Conservation (phyloP, 1,284 basidiomycete species). For the Melampsora abietis-canadensis region DNA sequence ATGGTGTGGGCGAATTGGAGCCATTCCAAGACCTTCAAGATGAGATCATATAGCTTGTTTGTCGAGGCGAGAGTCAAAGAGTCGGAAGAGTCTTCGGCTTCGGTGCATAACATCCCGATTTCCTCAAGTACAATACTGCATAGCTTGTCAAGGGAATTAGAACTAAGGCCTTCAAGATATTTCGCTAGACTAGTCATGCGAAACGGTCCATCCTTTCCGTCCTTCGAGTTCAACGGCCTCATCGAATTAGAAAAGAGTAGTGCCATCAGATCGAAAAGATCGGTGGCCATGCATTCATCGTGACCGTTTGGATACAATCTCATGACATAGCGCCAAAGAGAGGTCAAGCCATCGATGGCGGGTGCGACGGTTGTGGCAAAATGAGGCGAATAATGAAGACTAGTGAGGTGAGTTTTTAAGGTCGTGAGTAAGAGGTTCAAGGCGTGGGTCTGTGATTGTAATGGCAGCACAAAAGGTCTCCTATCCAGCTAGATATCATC, state of each 20-base stretch:
- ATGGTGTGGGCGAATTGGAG: background rate
- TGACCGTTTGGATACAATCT: slow-evolving; percentile 19
- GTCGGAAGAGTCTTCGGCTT: background rate
- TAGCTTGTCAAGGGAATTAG: slow-evolving; percentile 30
- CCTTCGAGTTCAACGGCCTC: background rate
- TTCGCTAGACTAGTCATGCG: slow-evolving; percentile 7
- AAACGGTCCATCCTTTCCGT: background rate
- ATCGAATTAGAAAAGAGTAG: slow-evolving; percentile 22
- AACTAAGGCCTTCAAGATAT: slow-evolving; percentile 24
- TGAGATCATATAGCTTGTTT: background rate
- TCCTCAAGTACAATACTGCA: slow-evolving; percentile 31
- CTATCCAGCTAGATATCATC: slow-evolving; percentile 31
- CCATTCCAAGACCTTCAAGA: background rate
- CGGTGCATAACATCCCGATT: background rate
- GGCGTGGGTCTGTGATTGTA: slow-evolving; percentile 29
- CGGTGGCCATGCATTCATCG: slow-evolving; percentile 18
- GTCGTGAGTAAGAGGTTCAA: slow-evolving; percentile 25
- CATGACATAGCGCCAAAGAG: slow-evolving; percentile 37
- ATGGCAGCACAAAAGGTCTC: slow-evolving; percentile 39
- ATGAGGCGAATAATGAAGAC: slow-evolving; percentile 30
- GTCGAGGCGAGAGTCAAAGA: background rate
- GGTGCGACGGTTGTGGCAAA: slow-evolving; percentile 34
- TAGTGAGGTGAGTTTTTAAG: slow-evolving; percentile 24
- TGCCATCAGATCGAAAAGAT: slow-evolving; percentile 28
- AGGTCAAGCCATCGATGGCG: slow-evolving; percentile 27